These are phyloP conservation scores for Penicillium fuscoglaucum DNA, from an alignment of 2,329 filamentous ascomycete species.

Conservation along the genomic window DNA sequence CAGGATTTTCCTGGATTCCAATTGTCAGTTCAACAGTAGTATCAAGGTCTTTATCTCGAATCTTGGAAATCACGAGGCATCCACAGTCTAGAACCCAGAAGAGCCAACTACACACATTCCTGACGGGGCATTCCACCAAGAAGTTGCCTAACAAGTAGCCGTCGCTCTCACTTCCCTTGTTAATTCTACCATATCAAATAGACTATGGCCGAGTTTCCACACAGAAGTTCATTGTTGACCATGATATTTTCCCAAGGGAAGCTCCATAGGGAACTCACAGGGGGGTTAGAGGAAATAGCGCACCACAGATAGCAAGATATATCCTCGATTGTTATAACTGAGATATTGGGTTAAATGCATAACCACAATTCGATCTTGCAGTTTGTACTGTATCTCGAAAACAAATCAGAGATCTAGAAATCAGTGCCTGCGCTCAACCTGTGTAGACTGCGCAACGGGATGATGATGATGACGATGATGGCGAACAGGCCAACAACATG, in stretches of 20 bases:
- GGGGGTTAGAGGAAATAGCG: too few species aligned
- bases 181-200: neutral
- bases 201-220: too few species aligned
- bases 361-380: neutral
- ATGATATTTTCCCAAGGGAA: neutral
- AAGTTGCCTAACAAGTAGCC: neutral
- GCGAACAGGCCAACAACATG: slow-evolving; percentile 47
- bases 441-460: slow-evolving; percentile 37
- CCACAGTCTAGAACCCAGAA: neutral
- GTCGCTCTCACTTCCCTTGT: too few species aligned
- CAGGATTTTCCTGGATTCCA: too few species aligned
- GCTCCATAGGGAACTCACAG: neutral
- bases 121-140: neutral
- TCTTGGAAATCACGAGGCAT: neutral
- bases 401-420: neutral
- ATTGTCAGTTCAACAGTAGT: neutral
- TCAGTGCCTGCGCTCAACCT: neutral
- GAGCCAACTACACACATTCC: neutral
- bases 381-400: neutral
- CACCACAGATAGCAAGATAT: too few species aligned
- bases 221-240: neutral
- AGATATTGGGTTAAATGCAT: neutral
- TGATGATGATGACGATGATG: slow-evolving; percentile 46
- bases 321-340: neutral
- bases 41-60: neutral